Evolutionary conservation across 441 rosid genomes (phyloP), one percentile per base, ranked within the genome.

Genomic region (Brassica balearica): DNA sequence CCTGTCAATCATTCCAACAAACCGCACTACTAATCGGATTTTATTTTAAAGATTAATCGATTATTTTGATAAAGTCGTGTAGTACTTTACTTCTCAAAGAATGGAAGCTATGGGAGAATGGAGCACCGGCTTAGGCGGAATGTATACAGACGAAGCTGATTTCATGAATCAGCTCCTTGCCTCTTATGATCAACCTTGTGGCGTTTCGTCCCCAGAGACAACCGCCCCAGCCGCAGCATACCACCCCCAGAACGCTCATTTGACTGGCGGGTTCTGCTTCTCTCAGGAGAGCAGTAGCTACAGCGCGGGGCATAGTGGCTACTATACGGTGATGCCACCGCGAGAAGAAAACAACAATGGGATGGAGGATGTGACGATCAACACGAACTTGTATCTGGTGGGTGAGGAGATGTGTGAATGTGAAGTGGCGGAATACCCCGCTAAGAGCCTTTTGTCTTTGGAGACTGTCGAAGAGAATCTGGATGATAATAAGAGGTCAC

Each of bases 61-160:
- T 43, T 43, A 43, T 73, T 65, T 66, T 72, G 25, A 60, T 55
- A 15, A 65, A 41, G 71, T 65, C 19, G 7, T 36, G 41, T 55
- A 41, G 6, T 20, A 5, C 55, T 56, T 75, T 55, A 19, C 5
- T 2, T 15, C 14, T 36, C n/a, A n/a, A 15, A 7, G 15, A 58
- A 88, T 92, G 95, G 93, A 90, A 79, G 65, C 86, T 27, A 76
- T 84, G 82, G 93, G 86, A 63, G 91, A 90, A 36, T 92, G 96
- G 96, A 61, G 53, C 62, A 85, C 85, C 71, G 82, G 81, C 70
- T 84, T 89, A 6, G 76, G 88, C 11, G 95, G 87, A 32, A 81
- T 85, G 78, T 85, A 70, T 69, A 74, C 78, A 32, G 94, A 92
- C 56, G 98, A 94, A 81, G 86, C 87, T 27, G 89, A 92, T 71